Conservation (phyloP, 176 grass and related monocot species). For the Oryza longistaminata region DNA sequence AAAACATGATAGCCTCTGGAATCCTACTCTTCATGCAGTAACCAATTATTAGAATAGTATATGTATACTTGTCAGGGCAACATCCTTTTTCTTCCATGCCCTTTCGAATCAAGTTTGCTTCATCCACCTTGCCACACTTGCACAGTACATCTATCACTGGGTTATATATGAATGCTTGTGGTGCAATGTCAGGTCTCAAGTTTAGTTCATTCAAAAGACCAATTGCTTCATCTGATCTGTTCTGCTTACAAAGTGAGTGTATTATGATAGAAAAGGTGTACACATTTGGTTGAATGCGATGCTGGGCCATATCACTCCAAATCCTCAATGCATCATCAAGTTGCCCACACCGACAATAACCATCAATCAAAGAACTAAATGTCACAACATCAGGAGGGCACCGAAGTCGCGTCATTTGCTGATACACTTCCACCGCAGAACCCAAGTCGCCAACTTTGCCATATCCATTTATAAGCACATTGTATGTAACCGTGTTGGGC, state of each 20-base stretch:
- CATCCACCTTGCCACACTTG: slow-evolving; percentile 69
- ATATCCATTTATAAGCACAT: slow-evolving; percentile 93
- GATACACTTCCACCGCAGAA: slow-evolving; percentile 64
- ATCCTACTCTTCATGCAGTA: slow-evolving; percentile 95
- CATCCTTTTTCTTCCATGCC: slow-evolving; percentile 73
- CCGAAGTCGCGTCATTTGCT: slow-evolving; percentile 57
- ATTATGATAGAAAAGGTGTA: slow-evolving; percentile 82
- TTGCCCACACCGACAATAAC: slow-evolving; percentile 70
- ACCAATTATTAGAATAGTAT: slow-evolving; percentile 90
- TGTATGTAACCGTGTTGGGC: slow-evolving; percentile 76
- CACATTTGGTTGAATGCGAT: slow-evolving; percentile 61
- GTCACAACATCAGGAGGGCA: slow-evolving; percentile 86
- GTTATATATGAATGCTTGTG: slow-evolving; percentile 82
- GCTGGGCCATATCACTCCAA: slow-evolving; percentile 71
- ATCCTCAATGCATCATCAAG: slow-evolving; percentile 69
- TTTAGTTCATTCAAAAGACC: slow-evolving; percentile 62
- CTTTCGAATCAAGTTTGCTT: slow-evolving; percentile 62
- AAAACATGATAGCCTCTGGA: slow-evolving; percentile 64
- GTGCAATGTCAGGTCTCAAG: slow-evolving; percentile 58
- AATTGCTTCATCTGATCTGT: slow-evolving; percentile 64
- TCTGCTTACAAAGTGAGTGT: slow-evolving; percentile 76
- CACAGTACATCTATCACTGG: slow-evolving; percentile 81
- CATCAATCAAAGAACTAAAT: slow-evolving; percentile 90
- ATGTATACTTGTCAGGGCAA: slow-evolving; percentile 87
- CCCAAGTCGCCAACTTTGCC: slow-evolving; percentile 64